phyloP scores from a whole-genome alignment of 352 stramenopile species.

The Phytophthora sojae region DNA sequence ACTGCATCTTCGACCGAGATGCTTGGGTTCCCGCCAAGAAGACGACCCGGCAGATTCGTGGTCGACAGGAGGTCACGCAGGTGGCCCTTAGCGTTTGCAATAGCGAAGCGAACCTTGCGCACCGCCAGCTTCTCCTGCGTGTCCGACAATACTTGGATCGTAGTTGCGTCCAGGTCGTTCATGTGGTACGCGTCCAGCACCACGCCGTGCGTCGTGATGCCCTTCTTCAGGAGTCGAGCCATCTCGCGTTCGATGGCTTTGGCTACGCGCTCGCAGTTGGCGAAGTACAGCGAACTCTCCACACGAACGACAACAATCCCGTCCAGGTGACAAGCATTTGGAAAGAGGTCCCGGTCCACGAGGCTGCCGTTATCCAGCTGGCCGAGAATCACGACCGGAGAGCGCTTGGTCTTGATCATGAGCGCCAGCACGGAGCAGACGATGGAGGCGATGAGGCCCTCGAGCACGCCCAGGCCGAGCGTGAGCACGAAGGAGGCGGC shows the following conservation, averaged over 20 bases:
- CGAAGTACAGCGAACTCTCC: conserved; percentile 67
- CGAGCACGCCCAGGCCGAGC: conserved; percentile 54
- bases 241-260: conserved; percentile 53
- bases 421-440: conserved; percentile 61
- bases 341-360: conserved; percentile 43
- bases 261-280: conserved; percentile 61
- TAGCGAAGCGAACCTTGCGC: conserved; percentile 43
- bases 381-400: conserved; percentile 46
- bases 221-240: conserved; percentile 21
- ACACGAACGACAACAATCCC: conserved; percentile 52
- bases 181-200: conserved; percentile 57
- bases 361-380: conserved; percentile 49
- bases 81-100: conserved; percentile 51
- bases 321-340: conserved; percentile 26
- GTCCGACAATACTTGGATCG: conserved; percentile 65
- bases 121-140: conserved; percentile 63
- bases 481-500: conserved; percentile 58
- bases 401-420: conserved; percentile 62
- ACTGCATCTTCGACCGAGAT: too few relatives aligned
- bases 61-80: too few relatives aligned
- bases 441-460: conserved; percentile 61
- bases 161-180: conserved; percentile 71
- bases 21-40: too few relatives aligned
- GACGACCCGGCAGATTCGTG: too few relatives aligned
- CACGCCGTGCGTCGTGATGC: conserved; percentile 41